phyloP scores from a whole-genome alignment of 495 filamentous ascomycete genomes.

The Glutinoglossum americanum region DNA sequence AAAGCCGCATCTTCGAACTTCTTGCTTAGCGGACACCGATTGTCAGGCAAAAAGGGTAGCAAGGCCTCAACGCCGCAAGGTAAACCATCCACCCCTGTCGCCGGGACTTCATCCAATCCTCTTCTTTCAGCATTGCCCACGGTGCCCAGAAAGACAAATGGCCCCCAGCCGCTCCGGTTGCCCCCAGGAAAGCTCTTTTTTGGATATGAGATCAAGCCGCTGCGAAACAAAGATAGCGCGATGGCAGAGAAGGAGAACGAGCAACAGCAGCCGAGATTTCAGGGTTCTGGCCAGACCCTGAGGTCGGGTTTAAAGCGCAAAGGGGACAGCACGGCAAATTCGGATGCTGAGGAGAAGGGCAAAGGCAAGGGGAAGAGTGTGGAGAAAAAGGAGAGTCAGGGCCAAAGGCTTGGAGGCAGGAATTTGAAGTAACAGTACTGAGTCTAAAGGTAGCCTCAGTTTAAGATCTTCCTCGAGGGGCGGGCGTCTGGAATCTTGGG shows the following conservation, averaged over 20 bases:
- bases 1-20: constrained; percentile 61
- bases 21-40: constrained; percentile 44
- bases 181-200: constrained; percentile 86
- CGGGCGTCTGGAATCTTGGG: background rate
- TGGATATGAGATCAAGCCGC: constrained; percentile 75
- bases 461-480: background rate
- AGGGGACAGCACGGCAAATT: constrained; percentile 10
- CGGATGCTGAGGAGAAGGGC: constrained; percentile 5
- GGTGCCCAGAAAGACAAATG: constrained; percentile 25
- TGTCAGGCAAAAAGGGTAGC: constrained; percentile 58
- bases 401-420: background rate
- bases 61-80: constrained; percentile 40
- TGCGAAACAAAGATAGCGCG: constrained; percentile 58
- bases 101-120: constrained; percentile 40
- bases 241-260: constrained; percentile 21
- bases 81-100: constrained; percentile 27
- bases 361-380: background rate
- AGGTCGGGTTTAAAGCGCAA: constrained; percentile 39
- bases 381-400: background rate
- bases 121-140: constrained; percentile 15
- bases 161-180: constrained; percentile 70
- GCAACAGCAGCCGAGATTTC: constrained; percentile 42
- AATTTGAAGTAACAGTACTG: background rate
- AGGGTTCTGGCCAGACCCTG: constrained; percentile 75
- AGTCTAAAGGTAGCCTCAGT: background rate